A percentile compares a stretch with the other conserved stretches of the same genome.
These are phyloP conservation scores for Saccharomyces hybrid DNA, from an alignment of 1,139 yeast species.

Conservation along the genomic window DNA sequence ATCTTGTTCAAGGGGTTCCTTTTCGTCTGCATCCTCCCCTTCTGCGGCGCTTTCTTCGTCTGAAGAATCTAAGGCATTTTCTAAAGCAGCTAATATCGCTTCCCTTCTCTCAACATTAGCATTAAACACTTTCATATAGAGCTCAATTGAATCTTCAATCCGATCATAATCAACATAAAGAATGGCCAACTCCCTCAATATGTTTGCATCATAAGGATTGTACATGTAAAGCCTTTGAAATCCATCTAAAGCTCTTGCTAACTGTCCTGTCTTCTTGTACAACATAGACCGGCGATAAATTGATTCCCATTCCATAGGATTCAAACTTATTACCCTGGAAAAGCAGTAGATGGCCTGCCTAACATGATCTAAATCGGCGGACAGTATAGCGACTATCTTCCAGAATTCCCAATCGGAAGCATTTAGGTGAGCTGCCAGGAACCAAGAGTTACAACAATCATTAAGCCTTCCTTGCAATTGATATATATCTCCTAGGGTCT, in stretches of 20 bases:
- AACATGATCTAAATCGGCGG: slow-evolving; percentile 60
- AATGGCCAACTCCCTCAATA: slow-evolving; percentile 68
- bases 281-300: slow-evolving; percentile 57
- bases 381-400: slow-evolving; percentile 74
- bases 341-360: slow-evolving; percentile 83
- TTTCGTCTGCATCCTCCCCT: slow-evolving; percentile 10
- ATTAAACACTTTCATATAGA: slow-evolving; percentile 62
- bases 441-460: slow-evolving; percentile 75
- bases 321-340: slow-evolving; percentile 60
- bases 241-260: slow-evolving; percentile 68
- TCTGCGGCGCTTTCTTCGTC: slow-evolving; percentile 22
- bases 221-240: slow-evolving; percentile 54
- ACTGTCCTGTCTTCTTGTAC: slow-evolving; percentile 57
- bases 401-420: slow-evolving; percentile 75
- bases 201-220: slow-evolving; percentile 55
- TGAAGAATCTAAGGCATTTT: slow-evolving; percentile 30
- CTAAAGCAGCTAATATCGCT: slow-evolving; percentile 27
- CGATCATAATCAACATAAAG: slow-evolving; percentile 71
- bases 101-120: slow-evolving; percentile 38
- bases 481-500: slow-evolving; percentile 78
- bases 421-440: slow-evolving; percentile 75
- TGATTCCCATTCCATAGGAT: slow-evolving; percentile 47
- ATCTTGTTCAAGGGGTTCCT: slow-evolving; percentile 12
- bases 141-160: slow-evolving; percentile 69
- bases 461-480: slow-evolving; percentile 57